Evolutionary conservation across 768 basidiomycete genomes (phyloP).

Genomic region (Tulasnella sp.): DNA sequence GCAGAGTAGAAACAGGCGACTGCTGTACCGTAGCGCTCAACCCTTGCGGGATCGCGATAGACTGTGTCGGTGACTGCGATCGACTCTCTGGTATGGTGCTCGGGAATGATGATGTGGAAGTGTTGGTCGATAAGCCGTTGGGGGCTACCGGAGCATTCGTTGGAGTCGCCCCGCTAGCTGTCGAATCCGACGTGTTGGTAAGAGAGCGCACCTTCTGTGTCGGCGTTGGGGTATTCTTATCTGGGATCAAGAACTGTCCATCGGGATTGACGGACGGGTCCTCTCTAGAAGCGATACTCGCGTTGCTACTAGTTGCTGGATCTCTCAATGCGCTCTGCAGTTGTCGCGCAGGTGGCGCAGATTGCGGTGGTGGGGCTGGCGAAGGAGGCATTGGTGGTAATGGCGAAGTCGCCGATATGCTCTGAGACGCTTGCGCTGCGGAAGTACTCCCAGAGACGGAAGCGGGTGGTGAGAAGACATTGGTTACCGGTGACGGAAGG

Average conservation of each 20-base stretch:
- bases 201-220: slow-evolving; percentile 14
- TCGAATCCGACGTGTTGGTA: not conserved
- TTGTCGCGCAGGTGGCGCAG: no score
- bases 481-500: slow-evolving; percentile 52
- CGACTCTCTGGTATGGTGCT: slow-evolving; percentile 31
- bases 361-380: slow-evolving; percentile 21
- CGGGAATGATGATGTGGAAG: not conserved
- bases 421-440: not conserved
- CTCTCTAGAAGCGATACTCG: slow-evolving; percentile 3
- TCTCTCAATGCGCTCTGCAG: no score
- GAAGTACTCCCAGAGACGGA: not conserved
- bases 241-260: slow-evolving; percentile 10
- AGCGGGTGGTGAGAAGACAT: not conserved
- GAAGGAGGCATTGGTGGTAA: slow-evolving; percentile 12
- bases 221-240: slow-evolving; percentile 20
- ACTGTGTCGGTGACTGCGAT: slow-evolving; percentile 41
- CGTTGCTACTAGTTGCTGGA: not conserved
- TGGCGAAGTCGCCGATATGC: slow-evolving; percentile 12
- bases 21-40: not conserved
- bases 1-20: slow-evolving; percentile 13
- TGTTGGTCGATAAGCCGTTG: not conserved
- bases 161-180: not conserved
- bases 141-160: not conserved
- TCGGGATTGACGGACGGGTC: not conserved
- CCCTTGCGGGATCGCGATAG: not conserved